These are phyloP conservation scores for Coemansia sp. DNA, from an alignment of 192 early-diverging fungal genomes.

Conservation along the genomic window DNA sequence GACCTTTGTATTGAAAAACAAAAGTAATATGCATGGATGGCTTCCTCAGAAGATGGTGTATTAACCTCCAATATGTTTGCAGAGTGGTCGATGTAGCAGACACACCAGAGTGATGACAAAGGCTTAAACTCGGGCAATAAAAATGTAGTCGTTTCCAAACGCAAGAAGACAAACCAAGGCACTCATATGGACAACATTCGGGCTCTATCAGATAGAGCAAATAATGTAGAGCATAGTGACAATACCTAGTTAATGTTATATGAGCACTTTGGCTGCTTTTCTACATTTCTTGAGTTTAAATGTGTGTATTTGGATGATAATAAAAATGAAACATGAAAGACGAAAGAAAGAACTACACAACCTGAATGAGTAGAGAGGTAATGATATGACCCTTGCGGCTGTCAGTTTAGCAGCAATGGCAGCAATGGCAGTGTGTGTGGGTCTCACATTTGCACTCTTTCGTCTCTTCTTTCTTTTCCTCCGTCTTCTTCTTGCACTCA, in stretches of 20 bases:
- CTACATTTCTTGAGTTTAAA: too few relatives aligned
- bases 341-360: not conserved
- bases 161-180: not conserved
- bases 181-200: not conserved
- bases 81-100: not conserved
- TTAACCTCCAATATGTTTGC: not conserved
- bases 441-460: constrained; percentile 27
- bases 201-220: not conserved
- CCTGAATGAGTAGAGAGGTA: not conserved
- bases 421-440: constrained; percentile 25
- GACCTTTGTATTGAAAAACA: not conserved
- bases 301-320: too few relatives aligned
- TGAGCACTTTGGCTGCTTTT: too few relatives aligned
- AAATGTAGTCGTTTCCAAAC: not conserved
- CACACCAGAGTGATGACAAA: not conserved
- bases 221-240: not conserved
- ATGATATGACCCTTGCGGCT: not conserved
- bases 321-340: not conserved
- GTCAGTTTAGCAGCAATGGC: constrained; percentile 13
- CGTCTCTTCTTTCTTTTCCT: constrained; percentile 12
- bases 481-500: constrained; percentile 9
- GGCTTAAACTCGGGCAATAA: not conserved
- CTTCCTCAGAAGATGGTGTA: not conserved
- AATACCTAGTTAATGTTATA: not conserved
- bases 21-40: not conserved